A percentile compares a stretch with the other conserved stretches of the same genome.
Conservation (phyloP, 805 yeast genomes). For the Candida insectorum region DNA sequence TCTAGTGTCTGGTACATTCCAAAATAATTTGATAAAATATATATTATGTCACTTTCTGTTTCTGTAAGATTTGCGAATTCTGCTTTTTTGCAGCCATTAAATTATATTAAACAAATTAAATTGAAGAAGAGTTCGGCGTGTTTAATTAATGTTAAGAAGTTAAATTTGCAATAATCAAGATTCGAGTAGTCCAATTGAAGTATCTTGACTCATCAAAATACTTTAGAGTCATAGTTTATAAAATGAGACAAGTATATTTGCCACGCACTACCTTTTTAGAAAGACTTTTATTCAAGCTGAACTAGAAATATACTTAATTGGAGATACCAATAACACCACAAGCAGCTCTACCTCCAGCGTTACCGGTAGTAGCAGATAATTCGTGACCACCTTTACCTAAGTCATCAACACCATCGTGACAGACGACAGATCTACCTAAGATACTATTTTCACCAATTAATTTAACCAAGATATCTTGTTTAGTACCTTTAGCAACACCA, state of each 20-base stretch:
- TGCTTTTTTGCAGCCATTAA: too few species aligned
- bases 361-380: constrained; percentile 92
- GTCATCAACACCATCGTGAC: constrained; percentile 91
- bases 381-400: constrained; percentile 91
- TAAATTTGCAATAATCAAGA: too few species aligned
- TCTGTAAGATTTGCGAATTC: too few species aligned
- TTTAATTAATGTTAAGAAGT: too few species aligned
- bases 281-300: too few species aligned
- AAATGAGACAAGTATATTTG: too few species aligned
- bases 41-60: background rate
- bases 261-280: too few species aligned
- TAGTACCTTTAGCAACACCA: constrained; percentile 90
- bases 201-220: too few species aligned
- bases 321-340: constrained; percentile 94
- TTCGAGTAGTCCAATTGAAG: too few species aligned
- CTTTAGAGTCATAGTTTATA: too few species aligned
- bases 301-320: constrained; percentile 18
- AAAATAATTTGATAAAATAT: constrained; percentile 10
- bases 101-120: too few species aligned
- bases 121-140: too few species aligned
- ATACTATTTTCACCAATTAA: constrained; percentile 84
- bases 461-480: constrained; percentile 73
- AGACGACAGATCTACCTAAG: constrained; percentile 92
- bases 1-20: constrained; percentile 35
- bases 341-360: constrained; percentile 97